Base-by-base conservation (phyloP, 495 filamentous ascomycete species). In the Aspergillus heteromorphus region DNA sequence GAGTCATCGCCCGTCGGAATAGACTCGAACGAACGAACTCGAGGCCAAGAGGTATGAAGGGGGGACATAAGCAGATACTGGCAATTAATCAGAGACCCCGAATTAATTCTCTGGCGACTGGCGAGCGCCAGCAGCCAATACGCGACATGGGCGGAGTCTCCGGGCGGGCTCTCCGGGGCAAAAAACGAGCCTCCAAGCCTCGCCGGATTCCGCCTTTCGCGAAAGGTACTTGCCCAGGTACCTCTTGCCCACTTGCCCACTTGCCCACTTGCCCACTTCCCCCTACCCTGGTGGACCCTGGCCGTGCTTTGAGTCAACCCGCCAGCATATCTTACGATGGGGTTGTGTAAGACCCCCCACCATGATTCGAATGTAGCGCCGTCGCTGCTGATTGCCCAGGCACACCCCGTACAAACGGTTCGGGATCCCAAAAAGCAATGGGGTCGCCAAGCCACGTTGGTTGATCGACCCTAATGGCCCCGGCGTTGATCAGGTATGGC, bases 401-500 rank as follows among this genome's bases (percentile, higher is more conserved):
- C n/a, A 38, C 43, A 20, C 23, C 10, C 10, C 17, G 18, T 18
- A 4, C 16, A 43, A 41, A 43, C 40, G 21, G 20, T 47, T 27
- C 43, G 21, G 43, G 43, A 13, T 47, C 42, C 43, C 43, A 47
- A 47, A 47, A 47, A 0, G 43, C 43, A 16, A 47, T 29, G 43
- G 43, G 27, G 20, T 29, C 23, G 43, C 43, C 43, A 47, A 47
- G 43, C 43, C 43, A 47, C 43, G 14, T 47, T 47, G 23, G 43
- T 16, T 47, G 43, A 47, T 47, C 43, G 43, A 47, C 43, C 27
- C 43, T 47, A 47, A 47, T 47, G 43, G 43, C 43, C 23, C 43
- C 43, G 43, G 43, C 21, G 13, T 47, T 47, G 43, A 47, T 47
- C 43, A 47, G 23, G 43, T 47, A 47, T 47, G 16, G 43, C 43